Evolutionary conservation across 176 grass and related monocot genomes (phyloP).

Genomic region (Saccharum spontaneum): DNA sequence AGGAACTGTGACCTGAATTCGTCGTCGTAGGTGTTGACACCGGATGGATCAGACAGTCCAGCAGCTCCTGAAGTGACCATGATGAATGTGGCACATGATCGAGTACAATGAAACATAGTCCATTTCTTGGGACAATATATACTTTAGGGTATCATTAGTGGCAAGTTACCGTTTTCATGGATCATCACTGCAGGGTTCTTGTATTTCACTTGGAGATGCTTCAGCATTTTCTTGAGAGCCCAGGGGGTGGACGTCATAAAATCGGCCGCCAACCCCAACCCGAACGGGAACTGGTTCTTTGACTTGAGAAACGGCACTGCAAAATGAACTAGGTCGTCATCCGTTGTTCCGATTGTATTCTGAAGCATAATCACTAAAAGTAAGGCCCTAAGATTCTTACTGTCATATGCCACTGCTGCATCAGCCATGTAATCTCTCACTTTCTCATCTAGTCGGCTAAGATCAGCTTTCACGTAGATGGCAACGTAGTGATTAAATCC

Average conservation of each 20-base stretch:
- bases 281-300: conserved; percentile 18
- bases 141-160: not conserved
- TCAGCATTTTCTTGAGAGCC: conserved; percentile 75
- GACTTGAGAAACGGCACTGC: conserved; percentile 55
- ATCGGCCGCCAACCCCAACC: not conserved
- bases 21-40: conserved; percentile 22
- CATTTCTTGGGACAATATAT: not conserved
- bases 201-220: conserved; percentile 73
- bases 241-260: conserved; percentile 47
- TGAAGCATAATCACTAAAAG: not conserved
- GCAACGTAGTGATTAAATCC: conserved; percentile 82
- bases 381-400: conserved; percentile 20
- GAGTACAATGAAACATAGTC: not conserved
- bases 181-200: conserved; percentile 75
- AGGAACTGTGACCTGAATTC: conserved; percentile 46
- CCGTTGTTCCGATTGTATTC: not conserved
- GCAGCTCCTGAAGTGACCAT: conserved; percentile 34
- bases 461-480: conserved; percentile 54
- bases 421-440: conserved; percentile 66
- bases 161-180: conserved; percentile 76
- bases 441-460: conserved; percentile 39
- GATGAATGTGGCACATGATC: not conserved
- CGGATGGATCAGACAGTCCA: not conserved
- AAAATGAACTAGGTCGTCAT: conserved; percentile 11
- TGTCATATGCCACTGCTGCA: conserved; percentile 49